Evolutionary conservation across 2,329 filamentous ascomycete genomes (phyloP).

Genomic region (Pestalotiopsis sp.): DNA sequence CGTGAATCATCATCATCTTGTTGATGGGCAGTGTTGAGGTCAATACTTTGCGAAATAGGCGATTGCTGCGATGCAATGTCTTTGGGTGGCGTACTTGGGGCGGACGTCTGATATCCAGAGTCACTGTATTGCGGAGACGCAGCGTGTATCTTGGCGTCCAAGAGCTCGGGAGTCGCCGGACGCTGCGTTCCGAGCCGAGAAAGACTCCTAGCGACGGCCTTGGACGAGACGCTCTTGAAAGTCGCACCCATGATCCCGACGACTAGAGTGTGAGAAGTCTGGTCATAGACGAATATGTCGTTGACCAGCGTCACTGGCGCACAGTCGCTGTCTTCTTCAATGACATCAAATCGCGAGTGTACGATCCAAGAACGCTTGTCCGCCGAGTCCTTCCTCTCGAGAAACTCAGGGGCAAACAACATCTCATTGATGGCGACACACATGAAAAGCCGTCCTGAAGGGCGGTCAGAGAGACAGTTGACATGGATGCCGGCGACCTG

Average conservation of each 20-base stretch:
- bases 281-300: slow-evolving; percentile 25
- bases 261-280: slow-evolving; percentile 13
- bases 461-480: slow-evolving; percentile 29
- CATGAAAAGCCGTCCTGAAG: slow-evolving; percentile 1
- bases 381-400: neutral
- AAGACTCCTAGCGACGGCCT: slow-evolving; percentile 14
- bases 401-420: neutral
- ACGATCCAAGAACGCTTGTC: neutral
- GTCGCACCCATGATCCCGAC: slow-evolving; percentile 20
- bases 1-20: neutral
- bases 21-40: neutral
- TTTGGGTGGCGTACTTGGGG: neutral
- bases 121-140: neutral
- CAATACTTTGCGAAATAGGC: neutral
- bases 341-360: neutral
- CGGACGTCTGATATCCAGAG: neutral
- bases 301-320: slow-evolving; percentile 13
- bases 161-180: neutral
- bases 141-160: neutral
- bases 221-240: slow-evolving; percentile 22
- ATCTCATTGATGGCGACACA: slow-evolving; percentile 21
- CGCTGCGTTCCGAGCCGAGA: neutral
- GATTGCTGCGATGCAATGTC: neutral
- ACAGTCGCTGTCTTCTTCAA: neutral
- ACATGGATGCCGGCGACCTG: slow-evolving; percentile 39